Evolutionary conservation across 352 stramenopile species (phyloP).

Genomic region (Phytophthora pini): DNA sequence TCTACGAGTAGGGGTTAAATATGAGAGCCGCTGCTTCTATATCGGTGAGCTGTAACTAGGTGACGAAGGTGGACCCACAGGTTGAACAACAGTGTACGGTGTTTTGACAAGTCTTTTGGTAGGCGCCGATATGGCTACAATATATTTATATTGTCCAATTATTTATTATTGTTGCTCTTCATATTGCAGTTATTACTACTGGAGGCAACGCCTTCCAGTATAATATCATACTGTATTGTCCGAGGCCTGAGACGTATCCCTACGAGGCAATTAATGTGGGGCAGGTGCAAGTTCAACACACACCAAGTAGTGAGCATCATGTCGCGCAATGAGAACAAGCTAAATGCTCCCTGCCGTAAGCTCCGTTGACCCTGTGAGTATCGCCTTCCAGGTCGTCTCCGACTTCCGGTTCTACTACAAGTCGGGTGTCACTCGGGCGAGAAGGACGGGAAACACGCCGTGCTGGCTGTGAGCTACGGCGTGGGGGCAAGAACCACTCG

Average conservation of each 20-base stretch:
- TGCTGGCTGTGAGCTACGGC: constrained; percentile 98
- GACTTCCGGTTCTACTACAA: constrained; percentile 91
- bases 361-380: constrained; percentile 71
- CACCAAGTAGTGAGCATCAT: constrained; percentile 90
- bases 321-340: constrained; percentile 72
- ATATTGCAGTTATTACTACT: no score
- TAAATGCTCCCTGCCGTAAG: constrained; percentile 67
- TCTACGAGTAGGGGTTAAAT: no score
- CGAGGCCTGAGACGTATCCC: constrained; percentile 53
- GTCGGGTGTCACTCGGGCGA: constrained; percentile 82
- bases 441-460: constrained; percentile 91
- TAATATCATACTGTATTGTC: no score
- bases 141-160: no score
- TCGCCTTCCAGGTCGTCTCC: constrained; percentile 89
- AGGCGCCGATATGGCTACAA: no score
- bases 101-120: no score
- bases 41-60: no score
- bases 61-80: no score
- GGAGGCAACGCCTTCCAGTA: no score
- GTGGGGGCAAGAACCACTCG: constrained; percentile 92
- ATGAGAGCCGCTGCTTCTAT: no score
- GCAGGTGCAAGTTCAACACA: constrained; percentile 84
- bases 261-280: constrained; percentile 70
- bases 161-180: no score
- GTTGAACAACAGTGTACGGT: no score